Percentiles rank a stretch among this genome's conserved stretches.
Conservation (phyloP, 352 stramenopile genomes). For the Phytophthora quininea region DNA sequence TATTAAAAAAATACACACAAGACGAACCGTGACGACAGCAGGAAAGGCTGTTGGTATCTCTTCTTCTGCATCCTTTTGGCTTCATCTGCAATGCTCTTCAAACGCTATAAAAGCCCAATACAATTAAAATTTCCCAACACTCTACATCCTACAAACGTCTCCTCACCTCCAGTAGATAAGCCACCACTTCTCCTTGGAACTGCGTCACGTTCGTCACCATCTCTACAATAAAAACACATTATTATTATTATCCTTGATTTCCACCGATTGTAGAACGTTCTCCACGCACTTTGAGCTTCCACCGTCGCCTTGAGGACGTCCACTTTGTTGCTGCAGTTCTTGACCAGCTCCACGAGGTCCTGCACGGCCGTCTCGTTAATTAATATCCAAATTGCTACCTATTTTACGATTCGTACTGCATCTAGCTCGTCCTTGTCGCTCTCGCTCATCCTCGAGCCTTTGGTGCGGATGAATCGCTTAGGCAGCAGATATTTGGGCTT, state of each 20-base stretch:
- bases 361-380: slow-evolving; percentile 17
- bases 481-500: slow-evolving; percentile 62
- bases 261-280: not conserved
- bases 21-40: slow-evolving; percentile 61
- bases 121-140: not conserved
- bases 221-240: not conserved
- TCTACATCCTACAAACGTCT: not conserved
- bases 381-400: not conserved
- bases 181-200: slow-evolving; percentile 75
- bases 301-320: slow-evolving; percentile 55
- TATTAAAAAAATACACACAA: no score
- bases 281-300: slow-evolving; percentile 34
- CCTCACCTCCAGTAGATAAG: slow-evolving; percentile 69
- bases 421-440: slow-evolving; percentile 81
- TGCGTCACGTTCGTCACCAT: slow-evolving; percentile 33
- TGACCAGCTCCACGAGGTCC: slow-evolving; percentile 79
- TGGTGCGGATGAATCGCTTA: slow-evolving; percentile 65
- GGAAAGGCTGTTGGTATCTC: slow-evolving; percentile 66
- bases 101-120: slow-evolving; percentile 36
- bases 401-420: slow-evolving; percentile 36
- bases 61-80: slow-evolving; percentile 82
- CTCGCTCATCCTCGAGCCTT: slow-evolving; percentile 70
- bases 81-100: slow-evolving; percentile 65
- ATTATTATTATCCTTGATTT: no score
- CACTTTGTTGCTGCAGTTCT: slow-evolving; percentile 66